Base-by-base conservation (phyloP, 2,329 filamentous ascomycete genomes). In the Didymella glomerata region DNA sequence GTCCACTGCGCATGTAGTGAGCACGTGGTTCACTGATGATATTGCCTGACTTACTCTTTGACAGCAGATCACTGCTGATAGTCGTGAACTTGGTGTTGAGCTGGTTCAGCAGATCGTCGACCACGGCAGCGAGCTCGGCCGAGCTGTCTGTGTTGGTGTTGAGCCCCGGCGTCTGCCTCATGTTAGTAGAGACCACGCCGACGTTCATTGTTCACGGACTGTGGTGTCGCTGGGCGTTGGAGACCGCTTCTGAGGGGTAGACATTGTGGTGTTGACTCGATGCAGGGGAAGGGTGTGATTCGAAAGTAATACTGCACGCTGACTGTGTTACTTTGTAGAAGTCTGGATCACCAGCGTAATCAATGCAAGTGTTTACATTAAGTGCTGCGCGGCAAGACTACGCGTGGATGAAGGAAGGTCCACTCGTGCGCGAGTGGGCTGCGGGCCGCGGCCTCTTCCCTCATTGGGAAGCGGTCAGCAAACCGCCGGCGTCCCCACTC, bases 31-130 rank as follows among this genome's bases (percentile, higher is more conserved):
- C 6, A 7, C 20, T 18, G 4, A 20, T 18, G n/a, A 3, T 18
- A 9, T 22, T 2, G 32, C 1, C 1, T n/a, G 38, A 57, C 88
- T 75, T 78, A 96, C 93, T 91, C 80, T 96, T 97, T 36, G 90
- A 86, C 69, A 96, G 92, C 59, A 97, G 89, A 78, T 97, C 93
- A 60, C 87, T 90, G 9, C 92, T 96, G 5, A 97, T 88, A 13
- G 86, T 87, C 20, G 90, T 88, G 76, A 97, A 97, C 76, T 96
- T 96, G 76, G 87, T 89, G 50, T 91, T 91, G 0, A 97, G 81
- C 45, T 92, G 89, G 73, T 93, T 92, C 4, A 97, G 82, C 2
- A 97, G 84, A 40, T 97, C 92, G 68, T 97, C 93, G 1, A 97
- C 89, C 1, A 93, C 91, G 4, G 86, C 87, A 2, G 88, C 88